Base-by-base conservation (phyloP, 2,329 filamentous ascomycete species). In the Neoscytalidium dimidiatum region DNA sequence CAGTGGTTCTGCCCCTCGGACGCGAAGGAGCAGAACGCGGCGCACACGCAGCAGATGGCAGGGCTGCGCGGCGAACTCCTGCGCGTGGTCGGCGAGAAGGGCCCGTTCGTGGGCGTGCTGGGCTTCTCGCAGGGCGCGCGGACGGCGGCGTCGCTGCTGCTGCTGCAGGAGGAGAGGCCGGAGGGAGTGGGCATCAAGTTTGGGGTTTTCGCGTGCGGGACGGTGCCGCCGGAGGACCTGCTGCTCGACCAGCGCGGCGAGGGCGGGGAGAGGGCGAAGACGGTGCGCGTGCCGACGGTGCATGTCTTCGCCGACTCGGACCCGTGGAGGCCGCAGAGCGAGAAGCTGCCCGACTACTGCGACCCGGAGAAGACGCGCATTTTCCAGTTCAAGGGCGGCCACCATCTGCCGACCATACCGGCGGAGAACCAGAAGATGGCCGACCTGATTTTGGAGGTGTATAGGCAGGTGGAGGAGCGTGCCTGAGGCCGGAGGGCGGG, bases 1-100 rank as follows among this genome's bases (percentile, higher is more conserved):
- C 77, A 83, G 19, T 88, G 86, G 86, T 86, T 90, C 65, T 72
- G 81, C 2, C 78, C 82, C 51, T 76, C 86, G 29, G 85, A 87
- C 65, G 80, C 83, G 66, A 80, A 81, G 58, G 75, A 71, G 13
- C 77, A 78, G 21, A 77, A 79, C 5, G 80, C 82, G 53, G 82
- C 83, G 73, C 77, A 83, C 17, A 71, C 77, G 38, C 83, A 82
- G 66, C 70, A 75, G 44, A 75, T 84, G 49, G 70, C 76, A n/a
- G 72, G 76, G 7, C 58, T 74, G 2, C 64, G 77, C 3, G 66
- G 63, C 23, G 41, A 43, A 14, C 66, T 71, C 3, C 74, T 71
- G 11, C 76, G 76, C 5, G 77, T 68, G 2, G 64, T 73, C 3
- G 52, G 31, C 1, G 44, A 46, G 1, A 71, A 63, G 31, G 82